Base-by-base conservation (phyloP, 352 stramenopile species). In the Phytopythium delawarense region DNA sequence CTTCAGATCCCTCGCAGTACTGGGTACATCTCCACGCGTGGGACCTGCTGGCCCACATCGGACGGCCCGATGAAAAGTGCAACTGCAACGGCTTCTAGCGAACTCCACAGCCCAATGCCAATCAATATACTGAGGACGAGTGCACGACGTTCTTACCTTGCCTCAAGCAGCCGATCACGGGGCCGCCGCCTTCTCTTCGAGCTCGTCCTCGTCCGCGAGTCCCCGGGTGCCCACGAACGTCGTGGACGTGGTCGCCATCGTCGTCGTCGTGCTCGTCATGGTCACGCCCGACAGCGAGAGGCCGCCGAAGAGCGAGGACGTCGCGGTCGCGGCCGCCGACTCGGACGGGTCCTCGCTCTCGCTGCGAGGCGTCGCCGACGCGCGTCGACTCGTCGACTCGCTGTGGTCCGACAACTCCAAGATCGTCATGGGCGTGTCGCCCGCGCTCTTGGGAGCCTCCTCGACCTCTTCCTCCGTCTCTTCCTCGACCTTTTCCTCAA, bases 361-460 rank as follows among this genome's bases (percentile, higher is more conserved):
- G 23, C n/a, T 51, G 11, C 25, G 25, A 39, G 34, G 7, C 11
- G 34, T 39, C 18, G 16, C 28, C 39, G 34, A 40, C 9, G 30
- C 11, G 30, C 37, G 37, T 7, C 28, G 55, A 16, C 21, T 34
- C 20, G 55, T 39, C 37, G 55, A 48, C 42, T 71, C 64, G 37
- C 48, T 68, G 61, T 72, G 69, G 61, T 81, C 67, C 9, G 67
- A 74, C n/a, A 85, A 57, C 63, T 86, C 72, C 53, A 79, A 61
- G 57, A 86, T 82, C 20, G 75, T 80, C 77, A 86, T 86, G 32
- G 70, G 77, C 35, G 57, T 65, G 50, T 71, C 69, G 25, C 61
- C 71, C 7, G 37, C 60, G 40, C 56, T 71, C 35, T 68, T 73
- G 16, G 48, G 39, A 9, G 40, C n/a, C 37, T 53, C 40, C n/a